Conservation (phyloP, 2,329 filamentous ascomycete species). For the Endothia cerciana region DNA sequence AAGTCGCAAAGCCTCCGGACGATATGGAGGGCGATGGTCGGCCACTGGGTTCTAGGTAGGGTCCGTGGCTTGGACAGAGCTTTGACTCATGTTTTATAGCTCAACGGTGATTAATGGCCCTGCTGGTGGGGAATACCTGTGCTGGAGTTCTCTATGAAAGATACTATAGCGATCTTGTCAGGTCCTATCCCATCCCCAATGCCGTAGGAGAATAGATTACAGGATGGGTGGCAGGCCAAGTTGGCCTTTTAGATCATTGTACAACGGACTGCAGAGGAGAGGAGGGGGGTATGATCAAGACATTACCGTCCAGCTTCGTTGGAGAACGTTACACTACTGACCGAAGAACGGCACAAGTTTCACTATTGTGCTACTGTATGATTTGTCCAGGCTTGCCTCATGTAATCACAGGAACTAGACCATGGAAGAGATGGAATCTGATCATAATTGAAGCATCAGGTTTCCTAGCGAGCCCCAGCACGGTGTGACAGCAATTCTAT, state of each 20-base stretch:
- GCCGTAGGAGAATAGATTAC: no score
- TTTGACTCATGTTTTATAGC: background rate
- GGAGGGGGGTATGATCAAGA: background rate
- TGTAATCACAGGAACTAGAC: background rate
- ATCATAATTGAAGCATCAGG: background rate
- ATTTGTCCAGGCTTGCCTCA: background rate
- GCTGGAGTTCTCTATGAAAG: background rate
- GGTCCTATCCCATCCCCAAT: no score
- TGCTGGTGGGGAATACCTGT: background rate
- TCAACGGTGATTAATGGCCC: no score
- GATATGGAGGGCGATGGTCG: background rate
- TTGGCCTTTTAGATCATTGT: background rate
- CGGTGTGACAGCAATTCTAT: background rate
- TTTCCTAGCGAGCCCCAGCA: background rate
- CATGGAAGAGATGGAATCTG: background rate
- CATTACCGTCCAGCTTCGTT: background rate
- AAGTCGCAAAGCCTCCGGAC: conserved; percentile 4
- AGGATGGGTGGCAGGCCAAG: no score
- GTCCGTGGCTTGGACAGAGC: background rate
- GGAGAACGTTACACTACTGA: background rate
- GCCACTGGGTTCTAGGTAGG: background rate
- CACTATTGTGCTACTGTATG: background rate
- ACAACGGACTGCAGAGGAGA: no score
- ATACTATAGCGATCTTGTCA: background rate
- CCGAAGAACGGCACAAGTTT: background rate